A percentile compares a stretch with the other conserved stretches of the same genome.
Evolutionary conservation across 257 asterid genomes (phyloP).

Genomic region (Handroanthus guayacan): DNA sequence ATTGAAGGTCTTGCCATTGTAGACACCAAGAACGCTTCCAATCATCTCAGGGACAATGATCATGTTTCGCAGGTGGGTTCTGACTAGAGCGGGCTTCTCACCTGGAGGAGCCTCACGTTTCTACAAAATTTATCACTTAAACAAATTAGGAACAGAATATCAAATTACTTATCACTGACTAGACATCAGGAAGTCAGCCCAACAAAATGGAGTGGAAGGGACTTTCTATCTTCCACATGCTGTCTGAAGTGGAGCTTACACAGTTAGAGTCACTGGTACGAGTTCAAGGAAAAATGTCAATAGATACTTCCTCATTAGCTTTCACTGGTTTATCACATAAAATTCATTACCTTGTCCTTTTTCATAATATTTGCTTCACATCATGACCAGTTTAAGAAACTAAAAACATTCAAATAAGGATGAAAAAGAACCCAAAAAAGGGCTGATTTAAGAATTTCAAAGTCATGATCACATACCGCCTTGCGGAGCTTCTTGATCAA

Average conservation of each 20-base stretch:
- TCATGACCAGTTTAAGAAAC: no score
- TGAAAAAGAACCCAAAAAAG: not conserved
- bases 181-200: not conserved
- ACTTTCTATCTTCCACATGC: not conserved
- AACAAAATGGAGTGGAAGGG: not conserved
- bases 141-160: not conserved
- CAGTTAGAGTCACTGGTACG: not conserved
- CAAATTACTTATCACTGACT: not conserved
- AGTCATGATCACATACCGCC: slow-evolving; percentile 45
- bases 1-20: slow-evolving; percentile 87
- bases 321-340: not conserved
- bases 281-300: not conserved
- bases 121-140: slow-evolving; percentile 36
- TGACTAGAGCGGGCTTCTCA: slow-evolving; percentile 82
- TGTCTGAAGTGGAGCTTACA: not conserved
- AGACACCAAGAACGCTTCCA: slow-evolving; percentile 82
- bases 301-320: not conserved
- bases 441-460: not conserved
- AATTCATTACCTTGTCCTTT: not conserved
- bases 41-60: slow-evolving; percentile 91
- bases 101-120: slow-evolving; percentile 86
- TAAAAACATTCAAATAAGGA: no score
- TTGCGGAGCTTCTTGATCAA: slow-evolving; percentile 81
- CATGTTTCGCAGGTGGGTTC: slow-evolving; percentile 85
- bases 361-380: not conserved